Percentiles rank a stretch among this genome's conserved stretches.
Conservation (phyloP, 805 yeast species). For the Wickerhamomyces queroliae region DNA sequence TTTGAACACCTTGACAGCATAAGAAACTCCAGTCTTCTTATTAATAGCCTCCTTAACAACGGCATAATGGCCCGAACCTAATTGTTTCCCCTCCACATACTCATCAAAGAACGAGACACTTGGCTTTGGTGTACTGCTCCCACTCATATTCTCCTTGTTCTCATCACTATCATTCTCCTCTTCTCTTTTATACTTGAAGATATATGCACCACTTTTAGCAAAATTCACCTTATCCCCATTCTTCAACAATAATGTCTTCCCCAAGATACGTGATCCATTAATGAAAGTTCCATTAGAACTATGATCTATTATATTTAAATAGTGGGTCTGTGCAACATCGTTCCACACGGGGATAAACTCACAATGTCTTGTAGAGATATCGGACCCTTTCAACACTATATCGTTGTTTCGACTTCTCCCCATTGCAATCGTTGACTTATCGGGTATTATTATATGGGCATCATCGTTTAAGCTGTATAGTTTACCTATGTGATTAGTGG, state of each 20-base stretch:
- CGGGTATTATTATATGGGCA: constrained; percentile 21
- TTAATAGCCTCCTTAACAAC: constrained; percentile 67
- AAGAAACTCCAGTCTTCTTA: constrained; percentile 50
- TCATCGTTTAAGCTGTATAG: constrained; percentile 11
- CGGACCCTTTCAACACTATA: constrained; percentile 44
- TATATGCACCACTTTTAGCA: constrained; percentile 46
- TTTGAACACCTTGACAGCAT: constrained; percentile 72
- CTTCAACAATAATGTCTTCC: constrained; percentile 41
- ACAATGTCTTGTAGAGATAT: constrained; percentile 65
- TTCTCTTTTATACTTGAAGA: constrained; percentile 36
- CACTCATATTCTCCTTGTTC: constrained; percentile 13
- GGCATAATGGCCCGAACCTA: constrained; percentile 79
- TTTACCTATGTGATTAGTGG: constrained; percentile 9
- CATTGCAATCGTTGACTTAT: constrained; percentile 28
- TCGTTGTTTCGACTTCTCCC: constrained; percentile 63
- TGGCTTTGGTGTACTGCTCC: constrained; percentile 5
- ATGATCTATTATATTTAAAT: constrained; percentile 47
- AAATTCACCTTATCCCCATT: constrained; percentile 61
- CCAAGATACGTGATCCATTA: constrained; percentile 49
- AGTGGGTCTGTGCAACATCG: constrained; percentile 25
- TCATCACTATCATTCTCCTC: constrained; percentile 9
- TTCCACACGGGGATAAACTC: constrained; percentile 38
- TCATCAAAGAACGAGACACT: constrained; percentile 47
- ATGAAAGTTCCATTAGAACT: constrained; percentile 62
- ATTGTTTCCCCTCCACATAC: constrained; percentile 41